These are phyloP conservation scores for Vachellia pachyceras DNA, from an alignment of 306 rosid species.

Conservation along the genomic window DNA sequence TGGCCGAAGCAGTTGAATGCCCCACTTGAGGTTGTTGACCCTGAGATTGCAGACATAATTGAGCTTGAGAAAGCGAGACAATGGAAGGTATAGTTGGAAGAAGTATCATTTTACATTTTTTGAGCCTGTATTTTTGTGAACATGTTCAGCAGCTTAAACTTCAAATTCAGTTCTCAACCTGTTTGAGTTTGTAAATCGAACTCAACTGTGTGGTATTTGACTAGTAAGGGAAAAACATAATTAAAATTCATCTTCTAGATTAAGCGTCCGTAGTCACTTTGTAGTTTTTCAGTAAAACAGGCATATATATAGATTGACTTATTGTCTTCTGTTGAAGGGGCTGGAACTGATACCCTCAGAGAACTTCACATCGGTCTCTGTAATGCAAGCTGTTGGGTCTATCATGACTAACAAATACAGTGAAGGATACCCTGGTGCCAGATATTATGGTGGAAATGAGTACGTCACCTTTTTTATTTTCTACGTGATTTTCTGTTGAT, in stretches of 20 bases:
- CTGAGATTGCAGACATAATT: constrained; percentile 90
- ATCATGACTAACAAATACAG: constrained; percentile 98
- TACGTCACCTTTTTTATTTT: constrained; percentile 34
- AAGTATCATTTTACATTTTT: background rate
- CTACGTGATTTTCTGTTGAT: constrained; percentile 22
- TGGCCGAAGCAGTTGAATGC: constrained; percentile 99
- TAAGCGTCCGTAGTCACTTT: background rate
- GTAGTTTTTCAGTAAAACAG: constrained; percentile 6
- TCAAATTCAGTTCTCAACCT: constrained; percentile 3
- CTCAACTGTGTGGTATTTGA: background rate
- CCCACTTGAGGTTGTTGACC: constrained; percentile 83
- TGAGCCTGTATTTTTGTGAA: background rate
- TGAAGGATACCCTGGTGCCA: constrained; percentile 99
- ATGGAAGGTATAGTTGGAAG: constrained; percentile 72
- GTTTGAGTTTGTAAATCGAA: constrained; percentile 2
- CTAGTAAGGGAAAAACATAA: background rate
- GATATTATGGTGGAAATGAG: constrained; percentile 99
- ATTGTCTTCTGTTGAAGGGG: constrained; percentile 61
- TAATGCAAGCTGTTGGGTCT: constrained; percentile 99
- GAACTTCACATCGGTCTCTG: constrained; percentile 93
- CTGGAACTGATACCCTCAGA: constrained; percentile 96
- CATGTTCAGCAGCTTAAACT: background rate
- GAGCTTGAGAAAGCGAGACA: constrained; percentile 96
- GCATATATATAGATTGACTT: background rate
- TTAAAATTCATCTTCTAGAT: background rate